Conservation (phyloP, 75 land plant species). For the Ceratopteris richardii region DNA sequence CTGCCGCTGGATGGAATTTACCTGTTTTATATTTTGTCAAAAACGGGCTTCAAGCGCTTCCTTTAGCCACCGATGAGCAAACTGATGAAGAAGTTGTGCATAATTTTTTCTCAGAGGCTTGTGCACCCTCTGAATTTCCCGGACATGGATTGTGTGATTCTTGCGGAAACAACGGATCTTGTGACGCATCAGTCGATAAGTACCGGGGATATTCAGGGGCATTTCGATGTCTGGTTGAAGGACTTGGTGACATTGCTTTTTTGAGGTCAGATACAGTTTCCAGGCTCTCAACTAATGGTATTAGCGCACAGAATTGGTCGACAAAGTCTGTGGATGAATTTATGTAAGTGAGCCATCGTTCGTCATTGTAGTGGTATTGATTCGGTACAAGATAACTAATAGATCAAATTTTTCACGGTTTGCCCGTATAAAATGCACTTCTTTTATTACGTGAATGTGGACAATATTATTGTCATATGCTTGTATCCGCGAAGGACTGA, state of each 20-base stretch:
- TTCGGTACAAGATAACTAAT: not conserved
- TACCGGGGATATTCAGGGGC: constrained; percentile 31
- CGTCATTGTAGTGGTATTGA: not conserved
- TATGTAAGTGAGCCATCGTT: constrained; percentile 12
- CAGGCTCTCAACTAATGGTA: constrained; percentile 31
- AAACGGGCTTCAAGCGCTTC: not conserved
- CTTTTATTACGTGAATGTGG: too few species aligned
- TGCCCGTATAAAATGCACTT: too few species aligned
- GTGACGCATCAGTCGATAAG: constrained; percentile 1
- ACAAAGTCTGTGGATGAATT: constrained; percentile 29
- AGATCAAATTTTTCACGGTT: not conserved
- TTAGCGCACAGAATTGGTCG: constrained; percentile 31
- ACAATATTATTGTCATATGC: too few species aligned
- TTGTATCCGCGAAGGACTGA: too few species aligned
- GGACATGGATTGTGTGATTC: constrained; percentile 28
- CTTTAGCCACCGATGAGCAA: not conserved
- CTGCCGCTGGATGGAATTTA: constrained; percentile 42
- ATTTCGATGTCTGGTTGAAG: constrained; percentile 34
- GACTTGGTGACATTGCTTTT: constrained; percentile 36
- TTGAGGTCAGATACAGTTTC: constrained; percentile 26
- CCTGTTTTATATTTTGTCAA: constrained; percentile 17
- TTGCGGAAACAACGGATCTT: constrained; percentile 30
- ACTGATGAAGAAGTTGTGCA: constrained; percentile 13
- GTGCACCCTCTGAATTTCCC: constrained; percentile 33
- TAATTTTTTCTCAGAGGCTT: constrained; percentile 26